Conservation (phyloP, 1,139 yeast species). For the Candida sp. region DNA sequence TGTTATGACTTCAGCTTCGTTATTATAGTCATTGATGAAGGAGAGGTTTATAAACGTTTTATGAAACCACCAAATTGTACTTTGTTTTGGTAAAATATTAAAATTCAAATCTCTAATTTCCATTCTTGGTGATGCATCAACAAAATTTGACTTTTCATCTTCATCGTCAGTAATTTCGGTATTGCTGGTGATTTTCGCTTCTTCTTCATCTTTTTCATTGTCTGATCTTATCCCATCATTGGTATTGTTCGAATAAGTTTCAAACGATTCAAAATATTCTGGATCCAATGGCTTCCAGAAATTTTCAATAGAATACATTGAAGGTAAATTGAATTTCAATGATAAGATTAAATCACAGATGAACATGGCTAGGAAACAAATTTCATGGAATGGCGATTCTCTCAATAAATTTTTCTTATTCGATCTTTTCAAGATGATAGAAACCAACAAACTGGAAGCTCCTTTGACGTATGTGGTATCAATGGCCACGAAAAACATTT, state of each 20-base stretch:
- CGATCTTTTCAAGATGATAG: constrained; percentile 19
- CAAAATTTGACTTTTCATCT: not conserved
- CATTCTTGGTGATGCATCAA: not conserved
- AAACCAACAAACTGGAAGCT: constrained; percentile 28
- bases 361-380: constrained; percentile 36
- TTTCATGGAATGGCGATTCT: constrained; percentile 26
- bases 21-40: constrained; percentile 26
- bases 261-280: constrained; percentile 22
- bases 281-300: constrained; percentile 34
- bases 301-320: constrained; percentile 25
- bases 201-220: constrained; percentile 1
- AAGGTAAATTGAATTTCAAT: constrained; percentile 26
- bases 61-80: constrained; percentile 37
- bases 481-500: constrained; percentile 34
- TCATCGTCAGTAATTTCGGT: not conserved
- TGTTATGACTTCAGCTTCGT: constrained; percentile 23
- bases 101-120: not conserved
- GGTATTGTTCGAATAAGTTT: constrained; percentile 5
- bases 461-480: constrained; percentile 35
- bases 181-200: not conserved
- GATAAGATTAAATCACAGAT: constrained; percentile 34
- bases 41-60: constrained; percentile 27
- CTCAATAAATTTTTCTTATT: constrained; percentile 18
- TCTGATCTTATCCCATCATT: not conserved
- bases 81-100: constrained; percentile 12